Evolutionary conservation across 768 basidiomycete species (phyloP).

Genomic region (Hydnomerulius pinastri): DNA sequence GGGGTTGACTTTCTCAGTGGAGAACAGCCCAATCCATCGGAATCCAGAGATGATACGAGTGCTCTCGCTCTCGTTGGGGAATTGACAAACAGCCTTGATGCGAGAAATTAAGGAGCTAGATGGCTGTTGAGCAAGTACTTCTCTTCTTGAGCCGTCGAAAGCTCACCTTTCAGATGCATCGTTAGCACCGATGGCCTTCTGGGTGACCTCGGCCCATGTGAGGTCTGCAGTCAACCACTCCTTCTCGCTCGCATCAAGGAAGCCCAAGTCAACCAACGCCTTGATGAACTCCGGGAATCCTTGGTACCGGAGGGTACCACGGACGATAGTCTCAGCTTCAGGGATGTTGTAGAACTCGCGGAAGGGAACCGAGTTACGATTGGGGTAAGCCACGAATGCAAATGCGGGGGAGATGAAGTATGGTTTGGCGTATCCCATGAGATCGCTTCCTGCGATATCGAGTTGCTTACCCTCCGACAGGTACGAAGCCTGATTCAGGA

Average conservation of each 20-base stretch:
- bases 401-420: constrained; percentile 96
- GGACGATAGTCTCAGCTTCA: constrained; percentile 89
- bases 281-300: constrained; percentile 96
- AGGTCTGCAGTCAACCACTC: constrained; percentile 74
- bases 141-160: background rate
- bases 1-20: constrained; percentile 57
- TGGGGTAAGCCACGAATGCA: constrained; percentile 96
- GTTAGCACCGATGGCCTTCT: constrained; percentile 68
- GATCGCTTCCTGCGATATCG: constrained; percentile 71
- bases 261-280: constrained; percentile 84
- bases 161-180: constrained; percentile 69
- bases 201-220: constrained; percentile 84
- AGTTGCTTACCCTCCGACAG: constrained; percentile 64
- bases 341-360: constrained; percentile 89
- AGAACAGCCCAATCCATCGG: constrained; percentile 94
- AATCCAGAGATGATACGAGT: constrained; percentile 85
- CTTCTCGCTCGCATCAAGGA: constrained; percentile 75
- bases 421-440: constrained; percentile 90
- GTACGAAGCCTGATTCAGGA: constrained; percentile 88
- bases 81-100: constrained; percentile 68
- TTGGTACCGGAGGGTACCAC: constrained; percentile 93
- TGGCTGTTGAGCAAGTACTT: constrained; percentile 1
- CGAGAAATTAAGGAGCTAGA: constrained; percentile 70
- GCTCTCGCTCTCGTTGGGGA: constrained; percentile 71
- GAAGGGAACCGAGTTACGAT: constrained; percentile 92